These are phyloP conservation scores for Talaromyces amestolkiae DNA, from an alignment of 2,329 filamentous ascomycete genomes.

Conservation along the genomic window DNA sequence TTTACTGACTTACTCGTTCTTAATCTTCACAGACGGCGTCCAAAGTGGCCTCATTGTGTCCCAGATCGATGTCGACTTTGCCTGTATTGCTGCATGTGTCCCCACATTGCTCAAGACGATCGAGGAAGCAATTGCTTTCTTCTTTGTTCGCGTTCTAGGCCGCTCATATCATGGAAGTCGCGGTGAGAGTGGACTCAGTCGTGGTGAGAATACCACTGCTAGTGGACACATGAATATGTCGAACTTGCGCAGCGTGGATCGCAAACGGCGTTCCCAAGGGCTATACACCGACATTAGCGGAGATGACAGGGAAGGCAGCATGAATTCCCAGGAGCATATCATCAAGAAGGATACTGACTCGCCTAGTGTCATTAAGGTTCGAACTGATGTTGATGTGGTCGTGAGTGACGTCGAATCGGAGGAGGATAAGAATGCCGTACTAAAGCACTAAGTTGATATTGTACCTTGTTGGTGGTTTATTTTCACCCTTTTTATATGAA, in stretches of 20 bases:
- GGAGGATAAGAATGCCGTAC: too few relatives aligned
- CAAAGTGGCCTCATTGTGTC: constrained; percentile 8
- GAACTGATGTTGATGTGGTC: background rate
- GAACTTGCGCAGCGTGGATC: background rate
- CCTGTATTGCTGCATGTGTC: constrained; percentile 9
- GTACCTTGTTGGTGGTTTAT: too few relatives aligned
- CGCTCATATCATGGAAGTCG: background rate
- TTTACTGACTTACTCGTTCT: too few relatives aligned
- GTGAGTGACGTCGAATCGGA: background rate
- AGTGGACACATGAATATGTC: background rate
- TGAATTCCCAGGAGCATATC: constrained; percentile 8
- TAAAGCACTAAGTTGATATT: too few relatives aligned
- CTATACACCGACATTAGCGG: background rate
- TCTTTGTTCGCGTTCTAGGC: background rate
- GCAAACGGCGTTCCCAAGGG: background rate
- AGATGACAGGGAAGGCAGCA: constrained; percentile 1
- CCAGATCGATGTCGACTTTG: constrained; percentile 12
- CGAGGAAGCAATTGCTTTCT: background rate
- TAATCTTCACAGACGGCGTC: background rate
- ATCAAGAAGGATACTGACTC: background rate
- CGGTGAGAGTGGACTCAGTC: background rate
- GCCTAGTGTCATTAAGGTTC: background rate
- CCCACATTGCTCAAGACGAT: constrained; percentile 7
- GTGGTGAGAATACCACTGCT: background rate
- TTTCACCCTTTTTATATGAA: too few relatives aligned